Evolutionary conservation across 2,329 filamentous ascomycete species (phyloP).

Genomic region (Cytospora chrysosperma): DNA sequence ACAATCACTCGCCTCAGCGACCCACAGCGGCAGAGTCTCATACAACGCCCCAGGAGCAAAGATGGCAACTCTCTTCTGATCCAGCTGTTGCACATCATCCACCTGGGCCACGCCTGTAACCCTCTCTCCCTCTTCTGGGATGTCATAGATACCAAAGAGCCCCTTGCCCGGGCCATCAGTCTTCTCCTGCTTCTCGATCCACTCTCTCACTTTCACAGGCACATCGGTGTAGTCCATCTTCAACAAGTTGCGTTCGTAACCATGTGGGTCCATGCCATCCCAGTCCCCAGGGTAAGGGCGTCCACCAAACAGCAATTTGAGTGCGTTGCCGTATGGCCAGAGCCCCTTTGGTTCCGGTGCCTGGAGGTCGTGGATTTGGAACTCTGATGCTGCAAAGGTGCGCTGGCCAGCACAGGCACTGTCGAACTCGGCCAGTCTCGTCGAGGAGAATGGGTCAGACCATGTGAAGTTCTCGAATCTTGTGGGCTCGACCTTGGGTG

Average conservation of each 20-base stretch:
- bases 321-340: conserved; percentile 39
- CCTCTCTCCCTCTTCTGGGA: conserved; percentile 37
- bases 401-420: conserved; percentile 36
- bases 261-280: conserved; percentile 52
- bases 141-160: conserved; percentile 43
- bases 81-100: conserved; percentile 30
- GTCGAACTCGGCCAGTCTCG: conserved; percentile 33
- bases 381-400: conserved; percentile 41
- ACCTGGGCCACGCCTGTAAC: conserved; percentile 36
- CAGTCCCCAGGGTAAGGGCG: conserved; percentile 51
- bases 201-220: conserved; percentile 44
- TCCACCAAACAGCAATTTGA: conserved; percentile 41
- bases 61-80: conserved; percentile 42
- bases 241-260: conserved; percentile 47
- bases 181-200: conserved; percentile 47
- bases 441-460: conserved; percentile 39
- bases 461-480: conserved; percentile 42
- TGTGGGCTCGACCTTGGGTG: conserved; percentile 35
- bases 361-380: conserved; percentile 44
- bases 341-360: conserved; percentile 40
- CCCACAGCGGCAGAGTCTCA: conserved; percentile 49
- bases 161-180: conserved; percentile 36
- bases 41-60: conserved; percentile 55
- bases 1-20: conserved; percentile 44
- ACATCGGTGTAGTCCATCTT: conserved; percentile 46